Evolutionary conservation across 768 basidiomycete genomes (phyloP), one percentile per base, ranked within the genome.

Genomic region (Leccinum ochraceum): DNA sequence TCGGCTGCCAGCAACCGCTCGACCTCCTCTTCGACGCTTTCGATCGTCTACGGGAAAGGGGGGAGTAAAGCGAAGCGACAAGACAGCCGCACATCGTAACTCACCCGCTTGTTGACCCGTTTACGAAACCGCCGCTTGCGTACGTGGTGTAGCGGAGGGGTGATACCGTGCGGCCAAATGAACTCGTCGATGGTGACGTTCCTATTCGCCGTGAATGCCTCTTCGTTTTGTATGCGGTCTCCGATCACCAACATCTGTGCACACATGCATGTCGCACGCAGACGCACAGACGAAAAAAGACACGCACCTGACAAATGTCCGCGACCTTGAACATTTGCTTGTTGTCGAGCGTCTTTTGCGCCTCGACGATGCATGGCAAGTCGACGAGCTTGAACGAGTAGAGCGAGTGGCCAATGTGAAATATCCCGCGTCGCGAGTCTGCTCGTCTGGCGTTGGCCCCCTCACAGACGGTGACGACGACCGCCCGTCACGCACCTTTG

Each of bases 241-340:
- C 89, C 92, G 24, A 97, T 87, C 2, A 97, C 87, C 49, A 99
- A 83, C 95, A 98, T 98, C 94, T 97, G 59, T 22, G 26, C 48
- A n/a, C 48, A 60, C 10, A 49, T 37, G 10, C 58, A 56, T 22
- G 44, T 68, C 61, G 74, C 59, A 44, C 54, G 51, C 42, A 54
- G 24, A 30, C 26, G 39, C 53, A 51, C 53, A 22, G 62, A 52
- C 53, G 37, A 54, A 60, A 54, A 51, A 42, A 42, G 42, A 36
- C 48, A 63, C 67, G 67, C 67, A 94, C 94, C 85, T 97, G 95
- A 78, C 92, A 96, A 77, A 99, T 96, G 72, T 99, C 97, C 42
- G 95, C 95, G 6, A 95, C 92, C 75, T 99, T 99, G 81, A 98
- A 97, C 86, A 97, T 90, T 70, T 97, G 94, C 73, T 95, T 94